phyloP scores from a whole-genome alignment of 2,329 filamentous ascomycete genomes.

The Pseudocercospora vitis region DNA sequence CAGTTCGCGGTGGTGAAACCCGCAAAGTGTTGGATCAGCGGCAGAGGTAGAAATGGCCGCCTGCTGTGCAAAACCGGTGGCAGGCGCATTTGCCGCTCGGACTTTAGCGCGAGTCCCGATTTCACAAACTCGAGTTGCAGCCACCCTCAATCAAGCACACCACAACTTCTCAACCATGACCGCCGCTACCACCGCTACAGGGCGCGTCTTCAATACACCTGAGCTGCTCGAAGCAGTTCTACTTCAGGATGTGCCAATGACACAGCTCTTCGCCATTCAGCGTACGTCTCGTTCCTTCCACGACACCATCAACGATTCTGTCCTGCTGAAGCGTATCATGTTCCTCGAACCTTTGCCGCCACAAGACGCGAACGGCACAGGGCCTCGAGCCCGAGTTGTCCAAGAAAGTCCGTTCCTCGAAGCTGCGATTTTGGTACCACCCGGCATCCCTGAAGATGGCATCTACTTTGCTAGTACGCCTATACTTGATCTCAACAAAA shows the following conservation, averaged over 20 bases:
- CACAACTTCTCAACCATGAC: neutral
- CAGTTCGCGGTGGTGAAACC: no score
- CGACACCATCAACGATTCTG: neutral
- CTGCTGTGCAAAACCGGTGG: no score
- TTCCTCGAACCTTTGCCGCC: conserved; percentile 3
- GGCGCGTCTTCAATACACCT: neutral
- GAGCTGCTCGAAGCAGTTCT: conserved; percentile 2
- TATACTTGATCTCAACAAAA: no score
- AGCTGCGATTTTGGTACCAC: no score
- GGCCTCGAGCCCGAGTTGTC: neutral
- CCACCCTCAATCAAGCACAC: neutral
- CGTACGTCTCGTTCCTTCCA: conserved; percentile 9
- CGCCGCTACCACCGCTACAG: neutral
- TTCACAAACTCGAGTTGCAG: neutral
- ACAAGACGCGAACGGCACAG: neutral
- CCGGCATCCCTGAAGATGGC: no score
- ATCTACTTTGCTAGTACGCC: no score
- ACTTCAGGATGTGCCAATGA: neutral
- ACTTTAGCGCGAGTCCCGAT: neutral
- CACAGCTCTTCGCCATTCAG: conserved; percentile 1
- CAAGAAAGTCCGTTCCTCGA: no score
- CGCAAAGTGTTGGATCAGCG: no score
- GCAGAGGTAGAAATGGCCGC: no score
- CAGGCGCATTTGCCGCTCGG: no score
- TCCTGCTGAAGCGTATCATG: neutral